Evolutionary conservation across 2,329 filamentous ascomycete genomes (phyloP).

Genomic region (Coniochaeta sp.): DNA sequence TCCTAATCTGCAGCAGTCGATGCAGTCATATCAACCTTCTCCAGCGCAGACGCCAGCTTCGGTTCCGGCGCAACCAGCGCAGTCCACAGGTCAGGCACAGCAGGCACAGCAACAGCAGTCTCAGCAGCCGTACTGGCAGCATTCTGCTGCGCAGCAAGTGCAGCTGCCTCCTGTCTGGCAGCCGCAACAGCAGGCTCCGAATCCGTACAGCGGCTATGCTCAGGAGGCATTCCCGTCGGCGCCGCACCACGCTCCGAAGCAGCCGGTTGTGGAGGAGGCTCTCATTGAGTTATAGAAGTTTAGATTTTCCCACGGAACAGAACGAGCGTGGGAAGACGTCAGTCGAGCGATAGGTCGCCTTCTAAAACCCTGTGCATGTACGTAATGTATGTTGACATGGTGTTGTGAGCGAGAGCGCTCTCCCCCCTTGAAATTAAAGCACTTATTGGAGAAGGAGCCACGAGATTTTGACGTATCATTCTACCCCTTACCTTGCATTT

Average conservation of each 20-base stretch:
- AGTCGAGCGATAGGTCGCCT: background rate
- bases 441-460: background rate
- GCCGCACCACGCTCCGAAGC: constrained; percentile 53
- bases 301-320: background rate
- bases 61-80: constrained; percentile 25
- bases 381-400: background rate
- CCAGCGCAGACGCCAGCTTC: constrained; percentile 31
- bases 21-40: constrained; percentile 36
- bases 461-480: too few species aligned
- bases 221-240: constrained; percentile 60
- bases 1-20: constrained; percentile 40
- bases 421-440: background rate
- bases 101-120: constrained; percentile 23
- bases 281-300: constrained; percentile 64
- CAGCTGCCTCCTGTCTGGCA: constrained; percentile 30
- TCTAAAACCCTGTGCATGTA: background rate
- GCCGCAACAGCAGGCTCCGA: constrained; percentile 34
- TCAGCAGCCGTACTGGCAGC: constrained; percentile 43
- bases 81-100: constrained; percentile 17
- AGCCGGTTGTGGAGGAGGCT: constrained; percentile 62
- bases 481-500: too few species aligned
- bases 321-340: background rate
- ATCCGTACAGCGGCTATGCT: constrained; percentile 43
- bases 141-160: constrained; percentile 31
- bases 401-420: too few species aligned